These are phyloP conservation scores for Ganoderma lucidum DNA, from an alignment of 1,284 basidiomycete species.

Conservation along the genomic window DNA sequence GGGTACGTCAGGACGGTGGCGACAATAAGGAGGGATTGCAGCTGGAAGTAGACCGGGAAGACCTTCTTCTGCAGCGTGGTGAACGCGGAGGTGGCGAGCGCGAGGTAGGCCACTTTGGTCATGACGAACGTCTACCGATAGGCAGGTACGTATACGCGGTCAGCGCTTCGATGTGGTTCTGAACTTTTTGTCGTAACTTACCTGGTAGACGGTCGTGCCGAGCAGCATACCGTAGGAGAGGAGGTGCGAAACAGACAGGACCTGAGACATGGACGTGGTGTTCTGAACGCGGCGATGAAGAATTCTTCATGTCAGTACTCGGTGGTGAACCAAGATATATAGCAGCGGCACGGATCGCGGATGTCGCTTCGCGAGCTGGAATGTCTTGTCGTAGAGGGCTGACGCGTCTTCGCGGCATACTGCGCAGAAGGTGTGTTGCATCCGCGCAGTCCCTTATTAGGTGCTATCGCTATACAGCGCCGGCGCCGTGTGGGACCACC, in stretches of 20 bases:
- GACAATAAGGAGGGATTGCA: neutral
- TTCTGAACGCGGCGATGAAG: neutral
- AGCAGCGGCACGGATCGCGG: neutral
- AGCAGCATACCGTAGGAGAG: neutral
- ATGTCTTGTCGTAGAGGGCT: neutral
- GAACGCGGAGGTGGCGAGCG: neutral
- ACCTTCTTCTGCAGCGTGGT: neutral
- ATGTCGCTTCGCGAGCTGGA: neutral
- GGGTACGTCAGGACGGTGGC: neutral
- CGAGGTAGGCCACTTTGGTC: conserved; percentile 1
- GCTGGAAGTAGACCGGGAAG: neutral
- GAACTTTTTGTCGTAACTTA: neutral
- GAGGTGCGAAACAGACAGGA: neutral
- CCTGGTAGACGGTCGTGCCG: neutral
- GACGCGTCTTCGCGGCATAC: neutral
- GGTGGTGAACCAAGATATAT: neutral
- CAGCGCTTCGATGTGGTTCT: neutral
- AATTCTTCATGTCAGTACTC: neutral
- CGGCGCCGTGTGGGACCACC: too few relatives aligned
- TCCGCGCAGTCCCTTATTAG: neutral
- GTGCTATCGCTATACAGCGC: too few relatives aligned
- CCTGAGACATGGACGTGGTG: neutral
- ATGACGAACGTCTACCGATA: neutral
- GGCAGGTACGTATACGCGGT: neutral
- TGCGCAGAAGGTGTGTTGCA: neutral